Conservation (phyloP, 202 grass and related monocot genomes). For the Brachypodium distachyon region DNA sequence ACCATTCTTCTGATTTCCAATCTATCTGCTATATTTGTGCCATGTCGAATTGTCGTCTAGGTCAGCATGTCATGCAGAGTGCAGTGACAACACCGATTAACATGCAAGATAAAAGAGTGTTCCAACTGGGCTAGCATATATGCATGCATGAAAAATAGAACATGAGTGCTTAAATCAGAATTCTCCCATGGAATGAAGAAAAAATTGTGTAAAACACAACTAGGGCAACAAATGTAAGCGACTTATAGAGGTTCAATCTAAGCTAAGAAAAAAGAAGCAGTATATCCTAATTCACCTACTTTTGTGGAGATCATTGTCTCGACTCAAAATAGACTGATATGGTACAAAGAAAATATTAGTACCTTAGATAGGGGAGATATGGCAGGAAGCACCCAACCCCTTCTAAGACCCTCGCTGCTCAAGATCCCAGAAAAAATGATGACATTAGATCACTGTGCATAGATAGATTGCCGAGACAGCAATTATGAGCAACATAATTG, state of each 20-base stretch:
- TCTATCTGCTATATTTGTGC: background rate
- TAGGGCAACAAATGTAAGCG: background rate
- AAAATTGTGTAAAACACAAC: background rate
- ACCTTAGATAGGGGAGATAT: conserved; percentile 50
- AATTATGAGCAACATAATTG: background rate
- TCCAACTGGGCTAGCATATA: conserved; percentile 1
- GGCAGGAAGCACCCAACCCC: conserved; percentile 71
- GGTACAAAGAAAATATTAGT: background rate
- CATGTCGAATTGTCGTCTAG: background rate
- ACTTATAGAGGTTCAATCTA: background rate
- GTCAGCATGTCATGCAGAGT: no score
- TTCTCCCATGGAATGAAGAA: background rate
- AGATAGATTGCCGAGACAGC: background rate
- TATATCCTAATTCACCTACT: background rate
- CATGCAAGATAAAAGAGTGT: background rate
- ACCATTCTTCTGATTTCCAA: background rate
- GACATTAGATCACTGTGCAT: background rate
- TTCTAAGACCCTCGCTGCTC: conserved; percentile 82
- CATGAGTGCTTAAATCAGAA: background rate
- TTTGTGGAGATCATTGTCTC: background rate
- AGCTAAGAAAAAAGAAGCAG: background rate
- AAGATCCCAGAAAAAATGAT: conserved; percentile 16
- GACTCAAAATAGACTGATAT: background rate
- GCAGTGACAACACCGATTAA: background rate
- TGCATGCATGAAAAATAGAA: background rate